A percentile compares a stretch with the other conserved stretches of the same genome.
Evolutionary conservation across 2,329 filamentous ascomycete genomes (phyloP).

Genomic region (Stylonectria norvegica): DNA sequence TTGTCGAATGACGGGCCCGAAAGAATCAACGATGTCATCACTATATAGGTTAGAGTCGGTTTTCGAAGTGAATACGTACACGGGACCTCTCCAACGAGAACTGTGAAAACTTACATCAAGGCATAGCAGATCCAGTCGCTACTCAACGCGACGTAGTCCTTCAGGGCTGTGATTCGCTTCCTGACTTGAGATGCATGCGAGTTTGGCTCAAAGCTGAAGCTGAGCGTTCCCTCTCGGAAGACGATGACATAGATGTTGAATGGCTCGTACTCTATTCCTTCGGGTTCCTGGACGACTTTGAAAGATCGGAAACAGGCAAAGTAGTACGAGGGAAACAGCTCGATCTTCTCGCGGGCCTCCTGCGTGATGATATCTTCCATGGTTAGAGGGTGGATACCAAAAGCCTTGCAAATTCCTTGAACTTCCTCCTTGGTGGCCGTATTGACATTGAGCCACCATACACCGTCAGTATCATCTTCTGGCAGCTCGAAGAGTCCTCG

Average conservation of each 20-base stretch:
- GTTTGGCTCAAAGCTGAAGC: conserved; percentile 89
- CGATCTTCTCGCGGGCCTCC: conserved; percentile 96
- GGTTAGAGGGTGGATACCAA: conserved; percentile 91
- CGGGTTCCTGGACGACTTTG: conserved; percentile 71
- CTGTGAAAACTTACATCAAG: conserved; percentile 72
- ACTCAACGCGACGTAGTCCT: conserved; percentile 91
- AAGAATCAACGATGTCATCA: conserved; percentile 96
- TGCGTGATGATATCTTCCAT: conserved; percentile 95
- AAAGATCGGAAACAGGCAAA: conserved; percentile 98
- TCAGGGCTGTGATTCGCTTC: conserved; percentile 84
- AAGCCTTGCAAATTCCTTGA: conserved; percentile 83
- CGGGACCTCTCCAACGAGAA: too few species aligned
- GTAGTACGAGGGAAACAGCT: conserved; percentile 96
- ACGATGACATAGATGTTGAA: conserved; percentile 97
- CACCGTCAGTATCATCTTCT: conserved; percentile 65
- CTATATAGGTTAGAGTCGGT: conserved; percentile 40
- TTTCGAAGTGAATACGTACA: not conserved
- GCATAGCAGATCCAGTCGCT: conserved; percentile 99
- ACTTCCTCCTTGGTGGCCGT: conserved; percentile 88
- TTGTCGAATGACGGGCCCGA: conserved; percentile 82
- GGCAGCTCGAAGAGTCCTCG: conserved; percentile 76
- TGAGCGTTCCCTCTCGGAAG: conserved; percentile 90
- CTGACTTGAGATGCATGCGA: conserved; percentile 85
- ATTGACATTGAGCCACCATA: conserved; percentile 98
- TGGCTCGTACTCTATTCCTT: conserved; percentile 81